Evolutionary conservation across 345 rosid species (phyloP).

Genomic region (Triadica sebifera): DNA sequence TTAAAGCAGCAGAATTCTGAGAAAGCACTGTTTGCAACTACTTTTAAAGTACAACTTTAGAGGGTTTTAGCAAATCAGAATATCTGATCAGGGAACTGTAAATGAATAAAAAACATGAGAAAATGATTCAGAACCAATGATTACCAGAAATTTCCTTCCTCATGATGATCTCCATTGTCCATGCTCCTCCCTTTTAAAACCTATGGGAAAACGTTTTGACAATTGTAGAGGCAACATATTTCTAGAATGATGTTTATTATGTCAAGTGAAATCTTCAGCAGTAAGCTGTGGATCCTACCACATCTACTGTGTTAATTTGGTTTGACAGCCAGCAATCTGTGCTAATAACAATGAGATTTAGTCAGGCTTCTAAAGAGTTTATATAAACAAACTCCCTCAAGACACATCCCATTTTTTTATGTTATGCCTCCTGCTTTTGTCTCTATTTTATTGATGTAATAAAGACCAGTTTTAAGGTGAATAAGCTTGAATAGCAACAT

Average conservation of each 20-base stretch:
- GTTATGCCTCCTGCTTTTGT: too few species aligned
- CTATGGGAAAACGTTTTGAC: not conserved
- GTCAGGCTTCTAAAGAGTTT: not conserved
- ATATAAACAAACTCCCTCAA: too few species aligned
- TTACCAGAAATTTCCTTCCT: not conserved
- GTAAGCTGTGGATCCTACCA: not conserved
- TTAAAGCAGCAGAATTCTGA: conserved; percentile 14
- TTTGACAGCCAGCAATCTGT: not conserved
- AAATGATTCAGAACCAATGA: not conserved
- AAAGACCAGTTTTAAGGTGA: not conserved
- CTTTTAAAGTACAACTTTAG: conserved; percentile 18
- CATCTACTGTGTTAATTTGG: not conserved
- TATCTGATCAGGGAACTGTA: not conserved
- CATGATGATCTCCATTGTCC: not conserved
- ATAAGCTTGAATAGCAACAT: not conserved
- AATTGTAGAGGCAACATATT: not conserved
- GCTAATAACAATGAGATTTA: not conserved
- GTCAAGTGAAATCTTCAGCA: not conserved
- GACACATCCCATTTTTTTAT: not conserved
- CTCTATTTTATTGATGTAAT: not conserved
- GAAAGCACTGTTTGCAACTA: not conserved
- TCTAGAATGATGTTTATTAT: not conserved
- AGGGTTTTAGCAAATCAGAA: not conserved
- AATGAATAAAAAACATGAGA: not conserved
- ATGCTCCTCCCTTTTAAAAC: not conserved